A percentile compares a stretch with the other conserved stretches of the same genome.
Evolutionary conservation across 2,329 filamentous ascomycete species (phyloP).

Genomic region (Anthostomella pinea): DNA sequence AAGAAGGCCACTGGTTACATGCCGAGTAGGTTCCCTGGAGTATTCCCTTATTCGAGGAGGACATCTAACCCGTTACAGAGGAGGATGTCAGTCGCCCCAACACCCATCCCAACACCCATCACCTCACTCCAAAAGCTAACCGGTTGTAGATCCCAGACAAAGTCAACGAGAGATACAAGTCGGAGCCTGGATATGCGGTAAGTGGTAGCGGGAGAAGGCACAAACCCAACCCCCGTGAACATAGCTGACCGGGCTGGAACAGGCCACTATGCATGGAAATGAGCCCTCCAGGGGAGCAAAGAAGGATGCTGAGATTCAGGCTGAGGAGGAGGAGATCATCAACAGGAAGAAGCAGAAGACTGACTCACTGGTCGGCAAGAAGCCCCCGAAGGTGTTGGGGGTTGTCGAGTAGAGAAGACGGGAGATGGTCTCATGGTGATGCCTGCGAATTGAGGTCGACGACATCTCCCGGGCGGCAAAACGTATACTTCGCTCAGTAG

Average conservation of each 20-base stretch:
- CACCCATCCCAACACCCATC: no score
- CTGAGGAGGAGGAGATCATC: constrained; percentile 26
- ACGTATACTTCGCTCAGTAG: no score
- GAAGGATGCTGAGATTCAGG: constrained; percentile 26
- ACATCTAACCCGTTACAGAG: no score
- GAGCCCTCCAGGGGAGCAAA: constrained; percentile 25
- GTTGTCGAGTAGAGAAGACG: not conserved
- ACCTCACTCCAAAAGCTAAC: no score
- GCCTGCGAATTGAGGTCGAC: no score
- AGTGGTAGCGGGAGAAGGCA: not conserved
- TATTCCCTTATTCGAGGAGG: no score
- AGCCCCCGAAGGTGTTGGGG: not conserved
- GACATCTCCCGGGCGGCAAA: no score
- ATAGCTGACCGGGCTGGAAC: no score
- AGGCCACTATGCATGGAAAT: constrained; percentile 27
- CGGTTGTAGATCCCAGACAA: constrained; percentile 17
- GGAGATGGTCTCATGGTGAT: no score
- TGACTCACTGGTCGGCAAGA: constrained; percentile 22
- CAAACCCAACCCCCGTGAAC: no score
- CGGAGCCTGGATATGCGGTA: constrained; percentile 25
- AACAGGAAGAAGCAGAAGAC: constrained; percentile 25
- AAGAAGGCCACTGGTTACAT: constrained; percentile 24
- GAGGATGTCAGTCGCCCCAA: no score
- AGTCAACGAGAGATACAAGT: constrained; percentile 24
- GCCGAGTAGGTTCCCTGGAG: constrained; percentile 24